Conservation (phyloP, 2,329 filamentous ascomycete genomes). For the Aspergillus ibericus region DNA sequence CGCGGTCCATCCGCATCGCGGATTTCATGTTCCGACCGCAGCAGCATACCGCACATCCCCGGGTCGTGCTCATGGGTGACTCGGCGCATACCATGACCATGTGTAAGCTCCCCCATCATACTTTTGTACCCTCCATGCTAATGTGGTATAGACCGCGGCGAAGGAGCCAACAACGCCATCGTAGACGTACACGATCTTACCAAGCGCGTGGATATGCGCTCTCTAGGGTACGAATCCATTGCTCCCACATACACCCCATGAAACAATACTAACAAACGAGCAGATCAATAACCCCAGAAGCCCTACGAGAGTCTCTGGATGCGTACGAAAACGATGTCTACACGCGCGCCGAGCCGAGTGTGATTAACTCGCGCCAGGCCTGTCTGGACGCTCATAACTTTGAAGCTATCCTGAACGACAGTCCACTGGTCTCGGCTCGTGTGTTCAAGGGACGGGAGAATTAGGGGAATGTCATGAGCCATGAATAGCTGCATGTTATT, state of each 20-base stretch:
- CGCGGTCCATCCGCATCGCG: constrained; percentile 49
- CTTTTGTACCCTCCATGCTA: not conserved
- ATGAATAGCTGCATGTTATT: not conserved
- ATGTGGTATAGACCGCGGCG: constrained; percentile 52
- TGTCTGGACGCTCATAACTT: constrained; percentile 59
- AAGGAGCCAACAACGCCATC: constrained; percentile 60
- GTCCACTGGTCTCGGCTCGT: constrained; percentile 42
- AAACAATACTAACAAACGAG: not conserved
- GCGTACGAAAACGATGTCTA: constrained; percentile 50
- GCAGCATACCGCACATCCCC: constrained; percentile 37
- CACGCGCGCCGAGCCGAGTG: constrained; percentile 46
- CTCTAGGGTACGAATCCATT: not conserved
- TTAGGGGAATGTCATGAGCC: not conserved
- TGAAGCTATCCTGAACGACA: constrained; percentile 40
- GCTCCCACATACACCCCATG: no score
- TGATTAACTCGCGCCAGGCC: constrained; percentile 53
- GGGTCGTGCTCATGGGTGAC: constrained; percentile 54
- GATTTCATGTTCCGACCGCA: constrained; percentile 48
- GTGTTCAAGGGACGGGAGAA: constrained; percentile 9
- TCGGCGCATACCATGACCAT: constrained; percentile 61
- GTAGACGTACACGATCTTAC: constrained; percentile 52
- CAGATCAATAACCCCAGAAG: not conserved
- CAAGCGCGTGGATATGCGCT: constrained; percentile 26
- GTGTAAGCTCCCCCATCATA: constrained; percentile 48
- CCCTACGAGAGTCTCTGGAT: constrained; percentile 16